Base-by-base conservation (phyloP, 2,329 filamentous ascomycete genomes). In the Pseudogymnoascus sp. region DNA sequence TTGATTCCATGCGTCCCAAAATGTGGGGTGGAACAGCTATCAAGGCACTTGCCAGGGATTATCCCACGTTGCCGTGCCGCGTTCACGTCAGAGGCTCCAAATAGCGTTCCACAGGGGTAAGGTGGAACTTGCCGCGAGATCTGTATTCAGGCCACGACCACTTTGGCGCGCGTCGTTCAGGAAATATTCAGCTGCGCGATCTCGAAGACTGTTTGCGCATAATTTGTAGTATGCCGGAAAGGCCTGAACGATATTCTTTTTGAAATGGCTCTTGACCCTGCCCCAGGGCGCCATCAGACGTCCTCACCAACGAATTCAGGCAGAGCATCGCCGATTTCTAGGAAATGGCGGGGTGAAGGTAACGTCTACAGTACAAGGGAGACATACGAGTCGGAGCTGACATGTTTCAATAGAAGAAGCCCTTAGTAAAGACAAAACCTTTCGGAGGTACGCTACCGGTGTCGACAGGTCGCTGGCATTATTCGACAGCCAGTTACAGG, bases 401-500 rank as follows among this genome's bases (percentile, higher is more conserved):
- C 14, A 58, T 3, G 2, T 16, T 11, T 40, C 18, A 35, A 28
- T 63, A 85, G 80, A 90, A 74, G 85, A 83, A 59, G 68, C 76
- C 59, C 78, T 78, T 12, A 77, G 76, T 45, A 86, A 85, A 73
- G 86, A 88, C 75, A 88, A 88, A 74, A 75, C 81, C 61, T 93
- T 91, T 74, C 91, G 93, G 68, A 89, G 93, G 75, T 99, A 97
- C 84, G 91, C 92, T 49, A 85, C 88, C 59, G 89, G 87, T 63
- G 88, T 99, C 67, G 93, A 97, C 72, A 86, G 92, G 74, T 90
- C 92, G 35, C 82, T 99, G 65, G 85, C 89, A 52, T 82, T 96
- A 35, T 99, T 97, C 78, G 95, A 99, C 73, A 93, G 91, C 14
- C 87, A 91, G 31, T 81, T 97, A 69, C 92, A 97, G 77, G 95